Evolutionary conservation across 805 yeast genomes (phyloP).

Genomic region (Priceomyces medius): DNA sequence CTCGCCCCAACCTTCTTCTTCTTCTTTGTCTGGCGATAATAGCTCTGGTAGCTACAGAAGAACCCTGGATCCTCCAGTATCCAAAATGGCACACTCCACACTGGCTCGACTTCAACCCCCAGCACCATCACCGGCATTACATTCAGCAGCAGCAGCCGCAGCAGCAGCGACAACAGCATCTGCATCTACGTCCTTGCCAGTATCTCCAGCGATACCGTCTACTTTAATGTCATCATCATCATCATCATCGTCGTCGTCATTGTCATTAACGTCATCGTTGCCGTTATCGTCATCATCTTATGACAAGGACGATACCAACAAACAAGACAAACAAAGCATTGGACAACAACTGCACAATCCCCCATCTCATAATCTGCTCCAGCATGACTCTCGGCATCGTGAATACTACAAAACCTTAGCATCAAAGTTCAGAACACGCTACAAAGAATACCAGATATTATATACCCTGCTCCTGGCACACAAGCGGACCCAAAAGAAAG

Average conservation of each 20-base stretch:
- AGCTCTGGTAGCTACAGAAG: neutral
- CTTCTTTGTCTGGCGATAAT: too few relatives aligned
- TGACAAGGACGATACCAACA: neutral
- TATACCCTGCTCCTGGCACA: conserved; percentile 28
- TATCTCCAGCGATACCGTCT: neutral
- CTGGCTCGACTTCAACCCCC: neutral
- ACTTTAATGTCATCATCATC: too few relatives aligned
- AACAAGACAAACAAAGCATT: neutral
- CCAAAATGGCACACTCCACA: neutral
- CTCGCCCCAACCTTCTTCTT: conserved; percentile 27
- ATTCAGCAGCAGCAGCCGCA: neutral
- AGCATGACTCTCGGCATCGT: conserved; percentile 17
- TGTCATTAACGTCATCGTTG: too few relatives aligned
- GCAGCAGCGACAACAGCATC: neutral
- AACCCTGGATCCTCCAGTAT: neutral
- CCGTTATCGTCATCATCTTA: too few relatives aligned
- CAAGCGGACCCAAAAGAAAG: conserved; percentile 14
- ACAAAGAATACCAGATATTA: conserved; percentile 49
- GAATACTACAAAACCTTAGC: conserved; percentile 46
- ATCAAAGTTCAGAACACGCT: conserved; percentile 44
- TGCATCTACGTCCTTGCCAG: neutral
- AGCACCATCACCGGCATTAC: neutral
- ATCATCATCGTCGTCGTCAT: too few relatives aligned
- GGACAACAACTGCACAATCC: too few relatives aligned
- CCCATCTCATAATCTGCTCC: too few relatives aligned